phyloP scores from a whole-genome alignment of 176 grass and related monocot species.

The Eragrostis nindensis region DNA sequence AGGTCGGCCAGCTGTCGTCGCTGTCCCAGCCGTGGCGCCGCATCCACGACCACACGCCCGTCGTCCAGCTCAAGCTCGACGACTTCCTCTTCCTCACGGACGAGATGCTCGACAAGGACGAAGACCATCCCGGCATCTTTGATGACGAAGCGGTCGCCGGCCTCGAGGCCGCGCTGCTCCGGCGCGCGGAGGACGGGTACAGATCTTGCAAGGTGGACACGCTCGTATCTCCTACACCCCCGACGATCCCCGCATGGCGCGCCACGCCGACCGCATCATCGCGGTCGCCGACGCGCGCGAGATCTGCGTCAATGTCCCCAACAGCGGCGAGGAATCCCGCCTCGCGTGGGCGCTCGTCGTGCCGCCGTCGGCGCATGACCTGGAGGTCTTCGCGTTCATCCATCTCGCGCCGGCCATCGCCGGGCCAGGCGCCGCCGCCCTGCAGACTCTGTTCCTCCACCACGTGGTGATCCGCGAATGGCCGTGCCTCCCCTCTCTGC shows the following conservation, averaged over 20 bases:
- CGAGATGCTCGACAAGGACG: not conserved
- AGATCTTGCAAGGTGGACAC: not conserved
- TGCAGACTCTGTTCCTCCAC: not conserved
- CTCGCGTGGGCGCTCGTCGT: not conserved
- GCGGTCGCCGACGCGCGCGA: not conserved
- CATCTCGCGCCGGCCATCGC: not conserved
- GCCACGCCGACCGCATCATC: conserved; percentile 11
- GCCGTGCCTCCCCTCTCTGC: not conserved
- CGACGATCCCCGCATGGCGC: not conserved
- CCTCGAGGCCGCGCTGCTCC: not conserved
- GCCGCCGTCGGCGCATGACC: not conserved
- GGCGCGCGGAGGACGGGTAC: not conserved
- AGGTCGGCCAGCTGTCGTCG: no score
- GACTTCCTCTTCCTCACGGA: not conserved
- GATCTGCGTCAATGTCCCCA: not conserved
- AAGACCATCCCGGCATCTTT: no score
- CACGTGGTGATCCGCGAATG: not conserved
- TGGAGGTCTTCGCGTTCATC: not conserved
- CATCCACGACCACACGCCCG: no score
- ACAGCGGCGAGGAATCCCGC: not conserved
- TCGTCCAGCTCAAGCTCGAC: no score
- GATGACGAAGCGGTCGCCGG: not conserved
- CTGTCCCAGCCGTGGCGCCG: no score
- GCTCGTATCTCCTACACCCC: not conserved
- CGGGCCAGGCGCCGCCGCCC: not conserved